phyloP scores from a whole-genome alignment of 2,329 filamentous ascomycete genomes.

The Cercospora janseana region DNA sequence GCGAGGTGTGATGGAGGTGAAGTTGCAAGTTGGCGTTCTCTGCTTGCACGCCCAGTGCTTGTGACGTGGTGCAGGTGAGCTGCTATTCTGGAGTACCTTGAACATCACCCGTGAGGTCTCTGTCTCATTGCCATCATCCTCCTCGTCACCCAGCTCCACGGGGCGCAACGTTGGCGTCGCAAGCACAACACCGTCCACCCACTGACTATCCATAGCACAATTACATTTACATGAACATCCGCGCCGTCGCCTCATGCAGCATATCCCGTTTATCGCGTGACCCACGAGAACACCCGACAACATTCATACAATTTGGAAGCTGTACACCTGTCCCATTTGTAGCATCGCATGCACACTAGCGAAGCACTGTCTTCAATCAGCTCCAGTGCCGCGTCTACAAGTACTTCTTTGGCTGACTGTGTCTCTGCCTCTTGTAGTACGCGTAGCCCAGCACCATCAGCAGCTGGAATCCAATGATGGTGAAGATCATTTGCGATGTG shows the following conservation, averaged over 20 bases:
- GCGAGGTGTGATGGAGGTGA: not conserved
- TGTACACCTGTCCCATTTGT: conserved; percentile 1
- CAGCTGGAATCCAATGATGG: conserved; percentile 73
- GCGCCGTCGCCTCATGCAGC: conserved; percentile 2
- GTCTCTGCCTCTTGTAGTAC: conserved; percentile 75
- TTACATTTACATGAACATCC: not conserved
- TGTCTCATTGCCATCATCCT: too few species aligned
- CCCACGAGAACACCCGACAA: not conserved
- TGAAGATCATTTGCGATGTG: conserved; percentile 63
- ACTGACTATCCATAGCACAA: not conserved
- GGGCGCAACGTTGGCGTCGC: too few species aligned
- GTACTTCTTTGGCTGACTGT: conserved; percentile 85
- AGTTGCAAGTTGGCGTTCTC: not conserved
- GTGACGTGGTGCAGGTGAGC: not conserved
- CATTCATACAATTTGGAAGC: conserved; percentile 5
- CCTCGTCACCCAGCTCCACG: too few species aligned
- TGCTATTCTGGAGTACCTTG: not conserved
- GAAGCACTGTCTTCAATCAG: conserved; percentile 6
- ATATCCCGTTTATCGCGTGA: not conserved
- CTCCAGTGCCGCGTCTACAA: conserved; percentile 51
- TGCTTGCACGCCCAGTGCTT: not conserved
- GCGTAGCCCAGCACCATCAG: conserved; percentile 68
- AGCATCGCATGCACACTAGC: conserved; percentile 7
- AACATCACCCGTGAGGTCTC: too few species aligned
- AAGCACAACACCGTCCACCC: too few species aligned